These are phyloP conservation scores for Tetrahymena malaccensis DNA, from an alignment of 73 alveolate genomes.

Conservation along the genomic window DNA sequence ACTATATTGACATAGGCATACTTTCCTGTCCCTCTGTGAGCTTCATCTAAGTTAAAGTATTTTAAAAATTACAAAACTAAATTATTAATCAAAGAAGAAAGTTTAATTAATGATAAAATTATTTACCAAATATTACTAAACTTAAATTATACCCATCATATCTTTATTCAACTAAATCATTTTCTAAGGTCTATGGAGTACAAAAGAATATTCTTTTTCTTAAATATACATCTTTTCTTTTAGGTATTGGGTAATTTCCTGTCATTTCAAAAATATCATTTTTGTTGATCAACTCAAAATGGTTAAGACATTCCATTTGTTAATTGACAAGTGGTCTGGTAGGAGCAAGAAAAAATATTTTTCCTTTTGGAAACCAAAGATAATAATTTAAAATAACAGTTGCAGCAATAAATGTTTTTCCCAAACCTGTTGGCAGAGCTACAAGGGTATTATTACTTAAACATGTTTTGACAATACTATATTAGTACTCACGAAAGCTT, in stretches of 20 bases:
- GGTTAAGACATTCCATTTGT: constrained; percentile 42
- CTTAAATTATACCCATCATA: neutral
- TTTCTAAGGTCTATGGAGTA: constrained; percentile 69
- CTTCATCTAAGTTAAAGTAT: constrained; percentile 61
- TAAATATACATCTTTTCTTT: constrained; percentile 38
- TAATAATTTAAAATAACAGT: constrained; percentile 56
- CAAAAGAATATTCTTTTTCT: constrained; percentile 53
- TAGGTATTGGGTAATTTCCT: constrained; percentile 42
- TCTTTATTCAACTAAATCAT: constrained; percentile 42
- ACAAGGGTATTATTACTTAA: constrained; percentile 65
- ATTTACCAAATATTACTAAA: neutral
- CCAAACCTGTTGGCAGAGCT: constrained; percentile 78
- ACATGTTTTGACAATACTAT: constrained; percentile 49
- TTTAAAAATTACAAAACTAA: neutral
- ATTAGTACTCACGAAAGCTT: constrained; percentile 55
- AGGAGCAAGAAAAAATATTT: constrained; percentile 74
- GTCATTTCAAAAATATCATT: constrained; percentile 43
- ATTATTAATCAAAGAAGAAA: too few species aligned
- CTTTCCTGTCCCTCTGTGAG: constrained; percentile 78
- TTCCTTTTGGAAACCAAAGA: constrained; percentile 69
- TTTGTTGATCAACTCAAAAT: constrained; percentile 21
- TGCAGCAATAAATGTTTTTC: constrained; percentile 71
- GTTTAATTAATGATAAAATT: too few species aligned
- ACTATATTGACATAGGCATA: constrained; percentile 65
- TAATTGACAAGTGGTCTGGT: constrained; percentile 65